These are phyloP conservation scores for Penicillium turbatum DNA, from an alignment of 495 filamentous ascomycete genomes.

Conservation along the genomic window DNA sequence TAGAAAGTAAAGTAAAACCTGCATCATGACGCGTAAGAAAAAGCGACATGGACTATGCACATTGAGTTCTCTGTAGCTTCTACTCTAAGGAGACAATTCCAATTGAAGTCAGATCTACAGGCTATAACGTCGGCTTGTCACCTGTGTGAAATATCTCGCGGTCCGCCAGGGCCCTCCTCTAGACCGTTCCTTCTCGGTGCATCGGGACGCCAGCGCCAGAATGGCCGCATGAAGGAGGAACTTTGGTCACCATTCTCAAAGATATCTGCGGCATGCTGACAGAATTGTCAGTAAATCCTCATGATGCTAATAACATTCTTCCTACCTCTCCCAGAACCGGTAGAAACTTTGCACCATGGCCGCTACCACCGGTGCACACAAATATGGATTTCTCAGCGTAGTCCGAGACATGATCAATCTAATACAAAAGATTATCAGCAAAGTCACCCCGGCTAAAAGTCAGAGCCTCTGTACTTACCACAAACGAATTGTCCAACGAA, in stretches of 20 bases:
- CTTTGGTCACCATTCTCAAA: constrained; percentile 13
- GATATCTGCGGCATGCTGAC: constrained; percentile 20
- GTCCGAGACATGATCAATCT: constrained; percentile 16
- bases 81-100: too few species aligned
- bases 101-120: background rate
- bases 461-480: background rate
- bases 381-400: constrained; percentile 20
- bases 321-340: constrained; percentile 17
- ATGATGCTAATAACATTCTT: background rate
- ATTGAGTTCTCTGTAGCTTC: too few species aligned
- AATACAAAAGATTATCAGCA: background rate
- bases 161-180: constrained; percentile 13
- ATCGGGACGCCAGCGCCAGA: constrained; percentile 18
- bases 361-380: constrained; percentile 21
- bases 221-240: constrained; percentile 17
- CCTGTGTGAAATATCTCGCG: constrained; percentile 12
- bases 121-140: background rate
- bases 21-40: background rate
- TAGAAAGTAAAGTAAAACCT: background rate
- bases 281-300: background rate
- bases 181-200: constrained; percentile 15
- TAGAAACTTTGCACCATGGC: constrained; percentile 22
- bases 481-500: constrained; percentile 20
- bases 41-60: background rate
- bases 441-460: background rate